Percentiles rank a stretch among this genome's conserved stretches.
Conservation (phyloP, 1,284 basidiomycete species). For the Ceratobasidium papillatum region DNA sequence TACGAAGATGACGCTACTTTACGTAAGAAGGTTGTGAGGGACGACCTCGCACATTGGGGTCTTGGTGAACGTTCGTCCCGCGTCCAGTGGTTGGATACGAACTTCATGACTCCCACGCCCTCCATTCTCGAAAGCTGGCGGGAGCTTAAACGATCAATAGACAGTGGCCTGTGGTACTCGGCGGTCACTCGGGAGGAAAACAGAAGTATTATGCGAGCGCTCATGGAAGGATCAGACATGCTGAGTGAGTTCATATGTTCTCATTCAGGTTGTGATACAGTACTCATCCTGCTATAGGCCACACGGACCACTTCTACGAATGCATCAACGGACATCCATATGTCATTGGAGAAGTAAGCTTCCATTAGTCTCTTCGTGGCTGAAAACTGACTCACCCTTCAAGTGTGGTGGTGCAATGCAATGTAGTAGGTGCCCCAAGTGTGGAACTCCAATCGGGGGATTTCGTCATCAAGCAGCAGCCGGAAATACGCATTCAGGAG, state of each 20-base stretch:
- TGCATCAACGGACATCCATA: slow-evolving; percentile 62
- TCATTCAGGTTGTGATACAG: not conserved
- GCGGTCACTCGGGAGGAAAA: slow-evolving; percentile 61
- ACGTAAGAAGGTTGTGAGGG: slow-evolving; percentile 46
- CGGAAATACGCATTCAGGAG: slow-evolving; percentile 59
- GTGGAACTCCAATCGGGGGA: slow-evolving; percentile 60
- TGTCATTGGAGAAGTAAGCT: slow-evolving; percentile 58
- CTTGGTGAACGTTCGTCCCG: not conserved
- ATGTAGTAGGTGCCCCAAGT: slow-evolving; percentile 61
- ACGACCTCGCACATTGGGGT: slow-evolving; percentile 40
- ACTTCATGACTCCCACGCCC: not conserved
- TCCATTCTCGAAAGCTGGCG: slow-evolving; percentile 21
- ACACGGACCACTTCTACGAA: slow-evolving; percentile 60
- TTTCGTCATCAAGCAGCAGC: slow-evolving; percentile 52
- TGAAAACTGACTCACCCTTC: slow-evolving; percentile 32
- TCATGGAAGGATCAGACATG: slow-evolving; percentile 46
- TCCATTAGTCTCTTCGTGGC: slow-evolving; percentile 38
- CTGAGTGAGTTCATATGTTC: not conserved
- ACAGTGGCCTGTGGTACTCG: slow-evolving; percentile 54
- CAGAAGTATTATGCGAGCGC: slow-evolving; percentile 57
- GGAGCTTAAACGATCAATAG: slow-evolving; percentile 47
- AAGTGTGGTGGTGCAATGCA: slow-evolving; percentile 66
- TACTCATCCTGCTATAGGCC: not conserved
- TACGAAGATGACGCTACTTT: slow-evolving; percentile 32
- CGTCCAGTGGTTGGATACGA: slow-evolving; percentile 1